Base-by-base conservation (phyloP, 2,329 filamentous ascomycete genomes). In the Davidsoniella virescens region DNA sequence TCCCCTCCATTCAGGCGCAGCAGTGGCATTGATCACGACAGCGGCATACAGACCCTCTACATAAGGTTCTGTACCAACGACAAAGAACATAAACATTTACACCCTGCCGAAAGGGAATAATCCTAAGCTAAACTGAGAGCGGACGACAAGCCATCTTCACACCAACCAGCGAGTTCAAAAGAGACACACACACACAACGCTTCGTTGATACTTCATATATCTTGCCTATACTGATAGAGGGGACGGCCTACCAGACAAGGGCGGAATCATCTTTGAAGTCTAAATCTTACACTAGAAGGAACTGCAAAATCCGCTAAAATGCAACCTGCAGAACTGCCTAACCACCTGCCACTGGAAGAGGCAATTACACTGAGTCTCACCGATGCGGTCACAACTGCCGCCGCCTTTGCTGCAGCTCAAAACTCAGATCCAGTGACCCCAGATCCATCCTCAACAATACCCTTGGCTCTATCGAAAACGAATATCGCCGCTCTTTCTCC, bases 231-330 rank as follows among this genome's bases (percentile, higher is more conserved):
- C 20, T 23, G 5, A 23, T 23, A 23, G 20, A 23, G 20, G 20
- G 20, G 5, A 5, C 20, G 10, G 12, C 29, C 29, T 33, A 33
- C 12, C 2, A 33, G 29, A 33, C 29, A 33, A 33, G 29, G 29
- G 29, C 9, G 29, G 29, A 33, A 33, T 33, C 9, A 33, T 33
- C 29, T 33, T 33, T 12, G 29, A 12, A 33, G 12, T 33, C 29
- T 3, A 33, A 33, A 33, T 33, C 10, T 8, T 4, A 33, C 29
- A 33, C 29, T 2, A 12, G 12, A 33, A 33, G 9, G 10, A 12
- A 8, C 29, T 33, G 12, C 18, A 48, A 48, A 48, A 23, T 20
- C 20, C 37, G n/a, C 46, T 41, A 51, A 39, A 40, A 52, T 52
- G 50, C 45, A 52, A 29, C 40, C 40, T 17, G 39, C 50, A 25